phyloP scores from a whole-genome alignment of 768 basidiomycete species.

The Coprinellus aureogranulatus region DNA sequence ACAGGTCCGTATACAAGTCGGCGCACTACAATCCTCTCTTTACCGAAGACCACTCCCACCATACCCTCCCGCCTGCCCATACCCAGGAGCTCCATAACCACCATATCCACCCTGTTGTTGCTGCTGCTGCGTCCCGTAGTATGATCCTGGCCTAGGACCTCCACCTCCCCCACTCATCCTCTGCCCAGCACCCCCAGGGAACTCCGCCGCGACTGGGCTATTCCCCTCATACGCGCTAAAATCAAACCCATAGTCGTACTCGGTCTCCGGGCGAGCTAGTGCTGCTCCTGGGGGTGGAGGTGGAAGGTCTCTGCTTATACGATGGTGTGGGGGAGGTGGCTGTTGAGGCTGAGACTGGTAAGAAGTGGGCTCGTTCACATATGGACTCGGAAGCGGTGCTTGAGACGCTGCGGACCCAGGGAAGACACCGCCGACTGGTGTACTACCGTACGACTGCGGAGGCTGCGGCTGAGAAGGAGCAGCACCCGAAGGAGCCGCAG shows the following conservation, averaged over 20 bases:
- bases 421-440: background rate
- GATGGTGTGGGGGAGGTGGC: background rate
- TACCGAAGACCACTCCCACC: constrained; percentile 15
- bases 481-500: background rate
- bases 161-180: constrained; percentile 6
- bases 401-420: background rate
- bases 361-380: background rate
- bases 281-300: constrained; percentile 14
- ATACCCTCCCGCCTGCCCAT: constrained; percentile 11
- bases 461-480: background rate
- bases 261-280: constrained; percentile 18
- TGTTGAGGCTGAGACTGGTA: background rate
- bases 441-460: background rate
- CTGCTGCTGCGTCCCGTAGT: background rate
- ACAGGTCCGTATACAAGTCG: too few relatives aligned
- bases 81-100: background rate
- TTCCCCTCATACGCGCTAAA: constrained; percentile 50
- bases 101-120: constrained; percentile 2
- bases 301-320: constrained; percentile 9
- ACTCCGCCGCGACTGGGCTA: constrained; percentile 17
- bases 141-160: constrained; percentile 17
- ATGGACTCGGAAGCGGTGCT: background rate
- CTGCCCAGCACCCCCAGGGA: constrained; percentile 10
- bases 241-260: constrained; percentile 50
- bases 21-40: too few relatives aligned